These are phyloP conservation scores for Wickerhamomyces strasburgensis DNA, from an alignment of 805 yeast genomes.

Conservation along the genomic window DNA sequence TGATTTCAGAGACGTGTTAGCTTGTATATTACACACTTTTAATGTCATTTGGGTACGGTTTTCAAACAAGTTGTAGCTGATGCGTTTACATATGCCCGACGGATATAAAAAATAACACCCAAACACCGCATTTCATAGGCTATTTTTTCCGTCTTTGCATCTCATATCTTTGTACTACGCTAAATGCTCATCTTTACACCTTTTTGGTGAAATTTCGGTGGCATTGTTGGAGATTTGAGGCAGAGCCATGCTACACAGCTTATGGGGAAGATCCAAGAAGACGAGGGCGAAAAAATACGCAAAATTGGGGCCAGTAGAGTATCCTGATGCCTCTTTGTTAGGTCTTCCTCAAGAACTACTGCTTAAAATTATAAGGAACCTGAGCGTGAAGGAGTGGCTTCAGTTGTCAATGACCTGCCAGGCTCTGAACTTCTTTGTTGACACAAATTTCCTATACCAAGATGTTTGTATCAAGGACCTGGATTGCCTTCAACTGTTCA, in stretches of 20 bases:
- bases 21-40: conserved; percentile 1
- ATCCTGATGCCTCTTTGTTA: conserved; percentile 16
- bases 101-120: too few species aligned
- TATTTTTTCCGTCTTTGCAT: too few species aligned
- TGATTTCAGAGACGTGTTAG: too few species aligned
- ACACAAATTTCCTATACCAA: conserved; percentile 34
- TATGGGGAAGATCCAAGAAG: background rate
- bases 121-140: too few species aligned
- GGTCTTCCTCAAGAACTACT: conserved; percentile 42
- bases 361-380: conserved; percentile 28
- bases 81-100: too few species aligned
- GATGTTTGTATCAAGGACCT: conserved; percentile 25
- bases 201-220: too few species aligned
- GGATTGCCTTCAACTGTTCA: conserved; percentile 26
- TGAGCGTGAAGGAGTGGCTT: conserved; percentile 24
- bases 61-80: too few species aligned
- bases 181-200: too few species aligned
- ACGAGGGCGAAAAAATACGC: background rate
- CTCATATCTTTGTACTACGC: too few species aligned
- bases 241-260: background rate
- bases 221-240: too few species aligned
- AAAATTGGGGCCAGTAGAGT: background rate
- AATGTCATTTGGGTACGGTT: too few species aligned
- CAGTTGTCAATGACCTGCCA: conserved; percentile 32
- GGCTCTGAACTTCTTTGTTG: conserved; percentile 32